These are phyloP conservation scores for Tolypocladium album DNA, from an alignment of 2,329 filamentous ascomycete genomes.

Conservation along the genomic window DNA sequence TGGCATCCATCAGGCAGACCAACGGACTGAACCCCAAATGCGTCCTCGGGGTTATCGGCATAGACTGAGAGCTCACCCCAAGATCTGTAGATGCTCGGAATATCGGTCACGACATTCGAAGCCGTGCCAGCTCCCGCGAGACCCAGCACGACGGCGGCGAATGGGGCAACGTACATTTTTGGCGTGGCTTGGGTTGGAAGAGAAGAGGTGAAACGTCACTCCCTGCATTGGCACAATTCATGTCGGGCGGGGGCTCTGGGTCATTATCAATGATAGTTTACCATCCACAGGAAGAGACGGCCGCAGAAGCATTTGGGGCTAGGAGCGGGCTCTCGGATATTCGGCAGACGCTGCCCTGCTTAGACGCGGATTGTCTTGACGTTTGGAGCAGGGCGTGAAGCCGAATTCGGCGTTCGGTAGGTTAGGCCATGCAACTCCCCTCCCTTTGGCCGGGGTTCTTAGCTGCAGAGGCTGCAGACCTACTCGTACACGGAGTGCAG, in stretches of 20 bases:
- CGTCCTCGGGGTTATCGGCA: slow-evolving; percentile 29
- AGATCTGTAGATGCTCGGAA: slow-evolving; percentile 15
- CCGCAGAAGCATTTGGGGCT: background rate
- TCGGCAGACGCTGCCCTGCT: background rate
- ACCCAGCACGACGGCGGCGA: background rate
- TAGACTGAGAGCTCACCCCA: slow-evolving; percentile 39
- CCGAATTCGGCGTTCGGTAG: background rate
- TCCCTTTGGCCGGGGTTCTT: background rate
- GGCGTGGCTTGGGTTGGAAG: background rate
- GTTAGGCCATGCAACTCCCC: background rate
- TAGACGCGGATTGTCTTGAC: background rate
- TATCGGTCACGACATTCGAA: slow-evolving; percentile 13
- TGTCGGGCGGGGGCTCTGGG: background rate
- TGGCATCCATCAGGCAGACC: slow-evolving; percentile 39
- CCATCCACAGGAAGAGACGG: background rate
- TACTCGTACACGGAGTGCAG: too few species aligned
- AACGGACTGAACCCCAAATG: slow-evolving; percentile 35
- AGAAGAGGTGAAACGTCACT: background rate
- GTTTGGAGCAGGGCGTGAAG: background rate
- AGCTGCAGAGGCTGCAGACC: background rate
- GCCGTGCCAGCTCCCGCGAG: background rate
- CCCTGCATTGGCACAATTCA: background rate
- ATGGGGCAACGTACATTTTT: background rate
- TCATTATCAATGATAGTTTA: background rate
- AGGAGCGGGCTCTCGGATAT: background rate